Evolutionary conservation across 371 early-diverging fungal genomes (phyloP).

Genomic region (Smittium culicis): DNA sequence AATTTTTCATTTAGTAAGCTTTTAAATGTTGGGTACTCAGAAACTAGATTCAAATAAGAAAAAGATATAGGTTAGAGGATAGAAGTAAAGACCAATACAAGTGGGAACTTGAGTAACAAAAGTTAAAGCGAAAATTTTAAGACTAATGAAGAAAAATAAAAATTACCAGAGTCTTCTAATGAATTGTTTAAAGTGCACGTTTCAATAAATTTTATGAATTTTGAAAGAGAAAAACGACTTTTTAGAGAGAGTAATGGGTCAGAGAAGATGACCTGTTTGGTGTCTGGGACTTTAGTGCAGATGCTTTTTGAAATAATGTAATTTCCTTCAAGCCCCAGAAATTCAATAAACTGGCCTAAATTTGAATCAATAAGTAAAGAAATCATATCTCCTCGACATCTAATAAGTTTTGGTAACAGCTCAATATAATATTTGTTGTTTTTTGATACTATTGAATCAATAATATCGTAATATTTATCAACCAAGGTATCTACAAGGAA

Average conservation of each 20-base stretch:
- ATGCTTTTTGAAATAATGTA: constrained; percentile 35
- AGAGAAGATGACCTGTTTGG: constrained; percentile 84
- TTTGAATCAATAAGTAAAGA: constrained; percentile 65
- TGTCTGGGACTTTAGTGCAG: constrained; percentile 58
- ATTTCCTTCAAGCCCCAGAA: constrained; percentile 60
- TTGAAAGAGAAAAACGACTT: constrained; percentile 83
- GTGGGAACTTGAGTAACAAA: constrained; percentile 11
- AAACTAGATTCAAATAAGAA: not conserved
- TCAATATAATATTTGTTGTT: constrained; percentile 63
- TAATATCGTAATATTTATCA: not conserved
- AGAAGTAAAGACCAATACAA: constrained; percentile 1
- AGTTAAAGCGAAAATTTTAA: no score
- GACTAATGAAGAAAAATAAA: no score
- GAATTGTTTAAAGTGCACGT: constrained; percentile 30
- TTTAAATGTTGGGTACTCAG: constrained; percentile 9
- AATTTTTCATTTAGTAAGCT: not conserved
- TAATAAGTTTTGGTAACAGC: constrained; percentile 58
- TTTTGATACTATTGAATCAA: constrained; percentile 21
- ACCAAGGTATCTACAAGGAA: no score
- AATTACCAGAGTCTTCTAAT: constrained; percentile 15
- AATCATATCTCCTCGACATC: constrained; percentile 56
- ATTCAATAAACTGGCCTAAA: constrained; percentile 74
- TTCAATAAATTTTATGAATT: constrained; percentile 57
- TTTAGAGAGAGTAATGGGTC: constrained; percentile 53
- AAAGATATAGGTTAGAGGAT: not conserved